Evolutionary conservation across 169 alveolate species (phyloP), one percentile per base, ranked within the genome.

Genomic region (Toxoplasma gondii): DNA sequence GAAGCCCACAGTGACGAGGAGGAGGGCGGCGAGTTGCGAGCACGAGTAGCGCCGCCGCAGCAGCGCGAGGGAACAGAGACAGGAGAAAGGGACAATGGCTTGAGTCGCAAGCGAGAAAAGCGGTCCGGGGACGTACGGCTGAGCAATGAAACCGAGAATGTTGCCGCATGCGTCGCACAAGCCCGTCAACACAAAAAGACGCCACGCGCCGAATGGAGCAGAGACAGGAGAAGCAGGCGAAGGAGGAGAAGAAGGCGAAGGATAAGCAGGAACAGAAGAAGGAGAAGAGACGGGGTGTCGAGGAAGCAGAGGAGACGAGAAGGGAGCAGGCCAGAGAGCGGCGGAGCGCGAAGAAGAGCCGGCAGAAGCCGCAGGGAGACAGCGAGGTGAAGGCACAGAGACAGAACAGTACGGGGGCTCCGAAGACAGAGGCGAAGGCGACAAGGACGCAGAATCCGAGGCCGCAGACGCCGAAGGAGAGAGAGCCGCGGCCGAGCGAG

Each of bases 21-120:
- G 81, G 19, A 88, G 92, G 27, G 92, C 92, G 31, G 43, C 82
- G 16, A 58, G 45, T 5, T 88, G 92, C 67, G n/a, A 43, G 39
- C 24, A n/a, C 53, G 92, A 58, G 84, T 88, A 88, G 58, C 92
- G 92, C 67, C 92, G 53, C 64, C 41, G 49, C 67, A 88, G 92
- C 92, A 88, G 84, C 49, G 58, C 78, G 17, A 88, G 38, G 34
- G 94, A 91, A 34, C 54, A 81, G 17, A 92, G 80, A n/a, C 86
- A 49, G 7, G 92, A 39, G 53, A 92, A 82, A n/a, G 92, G 94
- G 38, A 92, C 92, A 24, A 67, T 58, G 34, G 92, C 88, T 29
- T 92, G 92, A n/a, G 39, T 54, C 45, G 83, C 39, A 69, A 92
- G 53, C 16, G 78, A 43, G 54, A 38, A 78, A 49, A 74, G 39